Evolutionary conservation across 352 stramenopile species (phyloP), one percentile per base, ranked within the genome.

Genomic region (Phytophthora podocarpi): DNA sequence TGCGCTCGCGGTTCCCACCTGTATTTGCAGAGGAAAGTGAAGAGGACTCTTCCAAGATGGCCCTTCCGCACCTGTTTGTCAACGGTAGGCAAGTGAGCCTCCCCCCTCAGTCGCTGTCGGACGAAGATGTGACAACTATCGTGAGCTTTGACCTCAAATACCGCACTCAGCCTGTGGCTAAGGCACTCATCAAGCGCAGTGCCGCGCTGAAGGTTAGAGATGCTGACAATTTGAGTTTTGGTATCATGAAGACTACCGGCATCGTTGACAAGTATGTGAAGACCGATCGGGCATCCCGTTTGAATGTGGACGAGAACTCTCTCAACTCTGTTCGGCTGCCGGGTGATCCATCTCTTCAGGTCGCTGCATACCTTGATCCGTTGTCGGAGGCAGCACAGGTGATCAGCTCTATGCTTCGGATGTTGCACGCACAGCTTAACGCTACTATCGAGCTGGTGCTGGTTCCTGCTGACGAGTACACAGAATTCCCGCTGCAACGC

Each of bases 311-410:
- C 26, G 59, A 67, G 6, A 80, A 74, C 12, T 72, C 71, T 8
- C 56, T 83, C n/a, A 78, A 74, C 28, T 59, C 36, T 15, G 58
- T 78, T 47, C 71, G 48, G 5, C 51, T 89, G 6, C 36, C 61
- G 5, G 82, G 80, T 12, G 74, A 90, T 21, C 61, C 73, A 21
- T 76, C 74, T 3, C 64, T 97, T 20, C 53, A 74, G 9, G 80
- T 98, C 8, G 60, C 72, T 34, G 90, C 88, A 0, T 87, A 98
- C 37, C 50, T 98, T 18, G 93, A 98, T 42, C 96, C 96, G 4
- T 69, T 98, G 13, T 95, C 89, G 0, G 81, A 96, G 35, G 82
- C 89, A 9, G 85, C 90, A 37, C 96, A 98, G 55, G 76, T 91
- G 28, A 92, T 93, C 30, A 93, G 90, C 16, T 89, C 90, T 1